Evolutionary conservation across 129 eudicot genomes (phyloP).

Genomic region (Mikania micrantha): DNA sequence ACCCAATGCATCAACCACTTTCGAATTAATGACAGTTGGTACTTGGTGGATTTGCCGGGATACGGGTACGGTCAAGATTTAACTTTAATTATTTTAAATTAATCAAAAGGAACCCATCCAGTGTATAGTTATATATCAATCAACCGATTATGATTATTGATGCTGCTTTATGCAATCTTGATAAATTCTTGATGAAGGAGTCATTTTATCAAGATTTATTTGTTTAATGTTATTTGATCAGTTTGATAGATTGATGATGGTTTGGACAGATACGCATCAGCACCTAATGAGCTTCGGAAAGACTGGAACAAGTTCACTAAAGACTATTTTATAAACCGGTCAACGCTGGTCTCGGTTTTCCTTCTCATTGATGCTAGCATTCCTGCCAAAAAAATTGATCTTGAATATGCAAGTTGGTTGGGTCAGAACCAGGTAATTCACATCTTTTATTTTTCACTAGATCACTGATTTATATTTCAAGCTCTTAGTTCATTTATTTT

Average conservation of each 20-base stretch:
- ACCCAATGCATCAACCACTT: slow-evolving; percentile 99
- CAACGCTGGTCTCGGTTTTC: slow-evolving; percentile 79
- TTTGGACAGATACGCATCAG: slow-evolving; percentile 70
- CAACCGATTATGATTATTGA: not conserved
- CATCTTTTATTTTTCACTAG: not conserved
- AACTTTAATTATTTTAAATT: not conserved
- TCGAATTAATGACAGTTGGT: slow-evolving; percentile 90
- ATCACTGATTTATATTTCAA: not conserved
- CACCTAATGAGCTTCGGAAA: slow-evolving; percentile 66
- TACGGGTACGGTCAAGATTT: slow-evolving; percentile 52
- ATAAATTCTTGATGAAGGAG: not conserved
- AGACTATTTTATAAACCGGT: slow-evolving; percentile 77
- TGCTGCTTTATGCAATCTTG: not conserved
- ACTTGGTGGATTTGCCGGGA: slow-evolving; percentile 91
- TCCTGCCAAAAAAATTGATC: slow-evolving; percentile 84
- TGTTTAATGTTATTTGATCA: not conserved
- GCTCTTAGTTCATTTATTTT: not conserved
- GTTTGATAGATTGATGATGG: slow-evolving; percentile 4
- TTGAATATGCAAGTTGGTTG: slow-evolving; percentile 95
- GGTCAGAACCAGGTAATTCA: slow-evolving; percentile 71
- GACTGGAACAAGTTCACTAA: slow-evolving; percentile 94
- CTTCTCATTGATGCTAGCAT: slow-evolving; percentile 96
- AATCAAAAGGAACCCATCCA: not conserved
- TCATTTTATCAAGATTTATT: not conserved
- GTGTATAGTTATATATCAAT: too few relatives aligned